phyloP scores from a whole-genome alignment of 192 early-diverging fungal species.

The Mortierella claussenii region DNA sequence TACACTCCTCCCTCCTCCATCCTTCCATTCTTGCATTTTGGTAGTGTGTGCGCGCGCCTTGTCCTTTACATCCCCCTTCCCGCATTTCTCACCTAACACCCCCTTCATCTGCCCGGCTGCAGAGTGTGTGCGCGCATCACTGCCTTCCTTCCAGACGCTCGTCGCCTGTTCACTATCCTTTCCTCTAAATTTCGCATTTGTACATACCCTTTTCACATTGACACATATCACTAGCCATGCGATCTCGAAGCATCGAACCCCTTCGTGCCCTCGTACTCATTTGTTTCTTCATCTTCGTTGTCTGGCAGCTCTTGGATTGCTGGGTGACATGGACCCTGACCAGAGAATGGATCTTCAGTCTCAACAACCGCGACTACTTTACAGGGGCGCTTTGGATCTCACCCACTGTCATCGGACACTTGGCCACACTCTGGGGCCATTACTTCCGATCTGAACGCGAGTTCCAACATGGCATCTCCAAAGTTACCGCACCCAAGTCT shows the following conservation, averaged over 20 bases:
- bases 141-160: too few relatives aligned
- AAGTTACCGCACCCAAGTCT: constrained; percentile 25
- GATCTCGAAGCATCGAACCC: constrained; percentile 3
- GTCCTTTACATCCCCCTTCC: too few relatives aligned
- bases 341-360: constrained; percentile 32
- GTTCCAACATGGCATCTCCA: constrained; percentile 39
- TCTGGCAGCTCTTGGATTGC: constrained; percentile 6
- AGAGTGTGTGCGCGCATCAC: not conserved
- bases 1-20: too few relatives aligned
- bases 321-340: constrained; percentile 36
- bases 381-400: constrained; percentile 13
- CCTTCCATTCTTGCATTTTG: too few relatives aligned
- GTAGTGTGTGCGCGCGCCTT: too few relatives aligned
- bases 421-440: constrained; percentile 49
- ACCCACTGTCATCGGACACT: constrained; percentile 24
- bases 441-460: constrained; percentile 44
- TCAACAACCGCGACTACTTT: constrained; percentile 34
- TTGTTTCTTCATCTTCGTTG: constrained; percentile 11
- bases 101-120: too few relatives aligned
- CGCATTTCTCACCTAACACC: too few relatives aligned
- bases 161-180: too few relatives aligned
- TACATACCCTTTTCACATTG: too few relatives aligned
- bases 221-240: constrained; percentile 1
- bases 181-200: too few relatives aligned
- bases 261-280: constrained; percentile 12